phyloP scores from a whole-genome alignment of 129 eudicot species.

The Apium graveolens region DNA sequence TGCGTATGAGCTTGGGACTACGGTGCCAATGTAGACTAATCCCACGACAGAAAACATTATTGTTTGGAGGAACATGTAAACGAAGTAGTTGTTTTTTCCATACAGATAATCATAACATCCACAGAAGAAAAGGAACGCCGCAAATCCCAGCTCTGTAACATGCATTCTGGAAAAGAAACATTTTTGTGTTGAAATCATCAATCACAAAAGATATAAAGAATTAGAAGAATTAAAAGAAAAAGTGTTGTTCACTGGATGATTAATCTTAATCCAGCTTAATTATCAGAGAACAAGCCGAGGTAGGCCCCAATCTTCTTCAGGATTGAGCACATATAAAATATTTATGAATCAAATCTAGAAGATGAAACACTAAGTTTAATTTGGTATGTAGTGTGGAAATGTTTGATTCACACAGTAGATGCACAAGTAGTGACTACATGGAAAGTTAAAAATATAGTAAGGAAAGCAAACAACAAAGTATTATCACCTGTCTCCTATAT shows the following conservation, averaged over 20 bases:
- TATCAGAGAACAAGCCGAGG: not conserved
- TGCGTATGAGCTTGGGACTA: too few relatives aligned
- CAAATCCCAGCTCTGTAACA: too few relatives aligned
- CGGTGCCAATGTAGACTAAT: too few relatives aligned
- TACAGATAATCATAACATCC: too few relatives aligned
- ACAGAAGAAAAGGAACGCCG: too few relatives aligned
- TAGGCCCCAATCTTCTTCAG: not conserved
- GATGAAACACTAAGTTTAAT: not conserved
- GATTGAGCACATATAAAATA: not conserved
- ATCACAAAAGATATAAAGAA: not conserved
- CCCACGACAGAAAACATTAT: too few relatives aligned
- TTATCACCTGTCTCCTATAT: conserved; percentile 73
- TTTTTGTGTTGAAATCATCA: not conserved
- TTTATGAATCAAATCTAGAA: not conserved
- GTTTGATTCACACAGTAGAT: not conserved
- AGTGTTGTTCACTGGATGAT: not conserved
- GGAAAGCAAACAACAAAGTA: not conserved
- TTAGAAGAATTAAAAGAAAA: not conserved
- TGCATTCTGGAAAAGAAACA: too few relatives aligned
- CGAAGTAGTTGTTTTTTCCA: too few relatives aligned
- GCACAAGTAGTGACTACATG: not conserved
- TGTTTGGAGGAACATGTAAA: too few relatives aligned
- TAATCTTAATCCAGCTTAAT: not conserved
- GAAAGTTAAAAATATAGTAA: not conserved
- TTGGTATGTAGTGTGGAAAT: not conserved